A percentile compares a stretch with the other conserved stretches of the same genome.
Evolutionary conservation across 1,139 yeast species (phyloP).

Genomic region (Geotrichum klebahnii): DNA sequence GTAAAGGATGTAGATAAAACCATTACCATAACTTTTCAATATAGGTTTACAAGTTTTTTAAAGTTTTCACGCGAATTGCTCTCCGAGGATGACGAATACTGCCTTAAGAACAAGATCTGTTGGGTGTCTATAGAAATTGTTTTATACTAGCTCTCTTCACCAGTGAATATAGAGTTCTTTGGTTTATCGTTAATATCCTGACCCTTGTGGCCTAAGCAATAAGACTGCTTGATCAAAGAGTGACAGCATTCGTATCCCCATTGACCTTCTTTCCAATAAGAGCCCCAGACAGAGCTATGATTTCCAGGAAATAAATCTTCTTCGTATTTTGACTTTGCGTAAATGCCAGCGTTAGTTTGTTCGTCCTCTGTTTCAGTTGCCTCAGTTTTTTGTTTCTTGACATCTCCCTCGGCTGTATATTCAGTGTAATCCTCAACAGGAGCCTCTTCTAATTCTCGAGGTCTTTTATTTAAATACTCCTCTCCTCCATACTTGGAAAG

Average conservation of each 20-base stretch:
- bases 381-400: conserved; percentile 18
- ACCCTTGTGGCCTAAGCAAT: conserved; percentile 33
- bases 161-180: conserved; percentile 7
- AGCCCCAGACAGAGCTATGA: conserved; percentile 49
- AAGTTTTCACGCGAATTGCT: no score
- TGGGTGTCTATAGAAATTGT: background rate
- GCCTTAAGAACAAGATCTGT: background rate
- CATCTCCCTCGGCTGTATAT: conserved; percentile 31
- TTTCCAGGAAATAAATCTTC: conserved; percentile 44
- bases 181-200: conserved; percentile 18
- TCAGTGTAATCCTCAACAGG: conserved; percentile 28
- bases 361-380: conserved; percentile 17
- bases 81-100: no score
- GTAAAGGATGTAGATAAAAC: no score
- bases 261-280: conserved; percentile 45
- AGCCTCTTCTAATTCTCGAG: conserved; percentile 30
- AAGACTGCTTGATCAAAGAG: conserved; percentile 38
- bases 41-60: no score
- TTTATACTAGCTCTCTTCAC: background rate
- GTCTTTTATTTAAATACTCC: conserved; percentile 28
- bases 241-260: conserved; percentile 53
- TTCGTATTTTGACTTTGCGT: conserved; percentile 35
- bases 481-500: conserved; percentile 45
- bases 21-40: no score
- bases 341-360: conserved; percentile 10